These are phyloP conservation scores for Aspergillus brunneoviolaceus DNA, from an alignment of 2,329 filamentous ascomycete genomes.

Conservation along the genomic window DNA sequence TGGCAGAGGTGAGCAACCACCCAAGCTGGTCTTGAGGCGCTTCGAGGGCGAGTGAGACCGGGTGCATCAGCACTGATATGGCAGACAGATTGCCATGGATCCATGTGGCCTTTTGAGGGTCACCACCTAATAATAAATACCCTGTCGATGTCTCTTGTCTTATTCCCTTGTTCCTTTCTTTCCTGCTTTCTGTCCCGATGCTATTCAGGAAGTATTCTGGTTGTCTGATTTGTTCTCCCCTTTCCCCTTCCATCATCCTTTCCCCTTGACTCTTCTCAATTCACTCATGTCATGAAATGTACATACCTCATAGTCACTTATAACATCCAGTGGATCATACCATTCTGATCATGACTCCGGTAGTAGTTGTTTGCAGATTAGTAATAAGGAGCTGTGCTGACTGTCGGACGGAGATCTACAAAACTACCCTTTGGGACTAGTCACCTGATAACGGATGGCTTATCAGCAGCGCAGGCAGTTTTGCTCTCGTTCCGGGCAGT, in stretches of 20 bases:
- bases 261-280: not conserved
- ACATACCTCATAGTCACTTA: conserved; percentile 25
- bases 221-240: not conserved
- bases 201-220: not conserved
- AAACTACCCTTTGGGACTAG: not conserved
- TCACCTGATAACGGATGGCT: conserved; percentile 4
- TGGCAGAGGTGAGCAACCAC: not conserved
- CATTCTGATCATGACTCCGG: too few relatives aligned
- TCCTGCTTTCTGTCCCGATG: not conserved
- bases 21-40: not conserved
- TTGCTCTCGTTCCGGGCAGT: not conserved
- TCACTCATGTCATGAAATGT: conserved; percentile 32
- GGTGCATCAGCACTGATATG: not conserved
- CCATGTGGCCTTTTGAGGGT: not conserved
- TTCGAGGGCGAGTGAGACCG: not conserved
- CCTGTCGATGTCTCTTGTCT: not conserved
- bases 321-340: not conserved
- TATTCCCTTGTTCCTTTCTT: too few relatives aligned
- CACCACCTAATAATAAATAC: not conserved
- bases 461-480: not conserved
- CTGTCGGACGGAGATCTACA: too few relatives aligned
- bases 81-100: not conserved
- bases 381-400: too few relatives aligned
- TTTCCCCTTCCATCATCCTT: not conserved
- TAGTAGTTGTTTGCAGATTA: too few relatives aligned